Percentiles rank a stretch among this genome's conserved stretches.
Evolutionary conservation across 106 monocot species (phyloP).

Genomic region (Dioscorea dumetorum): DNA sequence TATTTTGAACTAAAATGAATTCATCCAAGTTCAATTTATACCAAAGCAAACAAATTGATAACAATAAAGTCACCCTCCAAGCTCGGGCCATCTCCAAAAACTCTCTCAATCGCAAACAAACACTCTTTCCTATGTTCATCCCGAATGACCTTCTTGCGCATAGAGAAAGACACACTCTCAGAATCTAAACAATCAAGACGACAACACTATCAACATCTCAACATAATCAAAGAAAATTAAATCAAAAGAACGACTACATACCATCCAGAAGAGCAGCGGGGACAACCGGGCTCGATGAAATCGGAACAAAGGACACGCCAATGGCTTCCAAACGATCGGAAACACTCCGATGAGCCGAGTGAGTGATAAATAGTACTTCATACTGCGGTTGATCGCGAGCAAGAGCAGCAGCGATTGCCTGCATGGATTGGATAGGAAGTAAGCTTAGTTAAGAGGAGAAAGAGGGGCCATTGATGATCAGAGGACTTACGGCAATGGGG

Average conservation of each 20-base stretch:
- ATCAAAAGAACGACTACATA: slow-evolving; percentile 9
- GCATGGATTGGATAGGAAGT: background rate
- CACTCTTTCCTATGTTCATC: slow-evolving; percentile 59
- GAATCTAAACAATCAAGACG: slow-evolving; percentile 19
- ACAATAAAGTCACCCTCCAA: slow-evolving; percentile 59
- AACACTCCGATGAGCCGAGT: slow-evolving; percentile 69
- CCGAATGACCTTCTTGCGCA: slow-evolving; percentile 47
- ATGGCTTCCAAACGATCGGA: slow-evolving; percentile 28
- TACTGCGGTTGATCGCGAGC: slow-evolving; percentile 34
- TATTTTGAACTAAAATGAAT: background rate
- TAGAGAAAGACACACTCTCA: slow-evolving; percentile 22
- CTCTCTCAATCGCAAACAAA: slow-evolving; percentile 39
- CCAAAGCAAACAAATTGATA: slow-evolving; percentile 95
- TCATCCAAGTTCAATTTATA: slow-evolving; percentile 12
- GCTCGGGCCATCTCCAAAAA: slow-evolving; percentile 54
- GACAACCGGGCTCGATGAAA: slow-evolving; percentile 57
- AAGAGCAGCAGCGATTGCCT: slow-evolving; percentile 74
- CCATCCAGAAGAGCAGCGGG: slow-evolving; percentile 12
- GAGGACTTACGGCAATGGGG: slow-evolving; percentile 64
- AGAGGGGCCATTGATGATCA: background rate
- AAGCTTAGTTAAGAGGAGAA: background rate
- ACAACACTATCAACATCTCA: no score
- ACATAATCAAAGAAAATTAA: slow-evolving; percentile 1
- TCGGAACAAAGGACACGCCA: slow-evolving; percentile 39
- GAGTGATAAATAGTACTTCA: slow-evolving; percentile 59